phyloP scores from a whole-genome alignment of 1,284 basidiomycete species.

The Takashimella koratensis region DNA sequence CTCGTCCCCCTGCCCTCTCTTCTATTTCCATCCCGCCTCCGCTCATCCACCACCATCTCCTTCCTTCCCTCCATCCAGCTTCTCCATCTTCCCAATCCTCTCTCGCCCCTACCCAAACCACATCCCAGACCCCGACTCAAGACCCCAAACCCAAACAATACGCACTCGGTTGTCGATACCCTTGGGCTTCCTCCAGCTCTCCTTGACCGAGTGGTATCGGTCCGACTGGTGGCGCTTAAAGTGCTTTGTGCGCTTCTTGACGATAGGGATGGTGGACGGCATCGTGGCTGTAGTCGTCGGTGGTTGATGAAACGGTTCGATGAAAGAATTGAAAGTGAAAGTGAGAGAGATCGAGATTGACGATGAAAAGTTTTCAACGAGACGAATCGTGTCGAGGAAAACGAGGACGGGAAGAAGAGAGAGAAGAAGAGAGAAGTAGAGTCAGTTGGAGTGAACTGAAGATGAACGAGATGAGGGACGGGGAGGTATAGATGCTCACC shows the following conservation, averaged over 20 bases:
- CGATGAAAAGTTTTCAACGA: background rate
- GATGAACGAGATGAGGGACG: background rate
- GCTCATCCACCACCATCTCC: too few relatives aligned
- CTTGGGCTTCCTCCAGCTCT: constrained; percentile 97
- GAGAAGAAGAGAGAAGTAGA: background rate
- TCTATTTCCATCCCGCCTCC: too few relatives aligned
- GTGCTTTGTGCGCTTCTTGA: constrained; percentile 92
- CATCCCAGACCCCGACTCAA: background rate
- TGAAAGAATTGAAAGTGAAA: background rate
- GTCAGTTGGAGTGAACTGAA: background rate
- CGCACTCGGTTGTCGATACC: constrained; percentile 81
- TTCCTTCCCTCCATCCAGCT: too few relatives aligned
- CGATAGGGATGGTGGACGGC: constrained; percentile 79
- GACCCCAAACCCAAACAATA: constrained; percentile 8
- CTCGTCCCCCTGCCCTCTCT: too few relatives aligned
- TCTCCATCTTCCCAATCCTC: too few relatives aligned
- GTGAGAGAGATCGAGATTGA: background rate
- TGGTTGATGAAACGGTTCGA: background rate
- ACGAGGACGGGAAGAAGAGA: background rate
- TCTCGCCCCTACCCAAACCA: too few relatives aligned
- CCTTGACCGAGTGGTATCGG: constrained; percentile 91
- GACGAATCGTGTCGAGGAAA: background rate
- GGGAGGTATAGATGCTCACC: background rate
- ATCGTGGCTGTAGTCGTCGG: constrained; percentile 54
- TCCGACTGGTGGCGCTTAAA: constrained; percentile 99